Base-by-base conservation (phyloP, 202 grass and related monocot species). In the Zizania palustris region DNA sequence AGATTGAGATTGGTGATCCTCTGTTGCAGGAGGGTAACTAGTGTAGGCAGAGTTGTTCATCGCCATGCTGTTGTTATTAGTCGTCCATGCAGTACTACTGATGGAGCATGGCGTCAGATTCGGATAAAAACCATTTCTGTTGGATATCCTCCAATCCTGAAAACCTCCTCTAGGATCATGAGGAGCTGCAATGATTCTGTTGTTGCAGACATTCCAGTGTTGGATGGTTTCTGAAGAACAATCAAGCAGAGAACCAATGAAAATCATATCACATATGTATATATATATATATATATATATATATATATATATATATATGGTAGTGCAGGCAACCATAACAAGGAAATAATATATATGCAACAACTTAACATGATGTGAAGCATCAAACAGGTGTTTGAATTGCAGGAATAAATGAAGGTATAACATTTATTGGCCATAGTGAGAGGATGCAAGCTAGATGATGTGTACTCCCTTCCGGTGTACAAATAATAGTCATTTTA, bases 191-290 rank as follows among this genome's bases (percentile, higher is more conserved):
- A 22, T 39, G 12, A 22, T 39, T 11, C 36, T 19, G 35, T 77
- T 73, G 51, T 63, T 67, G 18, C 67, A 36, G 60, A 5, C 49
- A 36, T 14, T 28, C 69, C 63, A 77, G 11, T 66, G 33, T 22
- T 63, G 77, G 72, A 77, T 77, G 19, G 7, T 21, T 66, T 73
- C 86, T 89, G 45, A 12, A 73, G 7, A 84, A 59, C 11, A 20
- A 63, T 7, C 1, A 13, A 55, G 18, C 15, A 67, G 16, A 67
- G 16, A 58, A 13, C 45, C 36, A 63, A 55, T 55, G 51, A 20
- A 20, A 66, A 45, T 28, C 28, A 28, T 28, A 1, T 35, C 16
- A n/a, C 10, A 40, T 11, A 10, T 28, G 28, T 28, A 28, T 28
- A 2, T n/a, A n/a, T n/a, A n/a, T n/a, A n/a, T n/a, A n/a, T n/a